Evolutionary conservation across 129 eudicot species (phyloP).

Genomic region (Gnaphalium uliginosum): DNA sequence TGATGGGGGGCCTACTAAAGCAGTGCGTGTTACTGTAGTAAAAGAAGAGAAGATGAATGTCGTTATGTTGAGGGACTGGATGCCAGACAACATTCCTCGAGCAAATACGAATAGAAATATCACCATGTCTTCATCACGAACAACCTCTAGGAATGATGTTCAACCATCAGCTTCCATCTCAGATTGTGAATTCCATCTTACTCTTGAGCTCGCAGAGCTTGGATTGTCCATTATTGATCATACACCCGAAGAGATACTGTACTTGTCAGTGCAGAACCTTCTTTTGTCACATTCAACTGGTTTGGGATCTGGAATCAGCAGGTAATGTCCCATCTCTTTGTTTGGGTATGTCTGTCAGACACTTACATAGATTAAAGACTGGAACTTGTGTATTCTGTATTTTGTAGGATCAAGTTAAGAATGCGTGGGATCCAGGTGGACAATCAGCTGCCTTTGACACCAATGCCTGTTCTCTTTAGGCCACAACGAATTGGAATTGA

Average conservation of each 20-base stretch:
- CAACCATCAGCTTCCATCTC: slow-evolving; percentile 41
- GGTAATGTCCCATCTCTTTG: slow-evolving; percentile 45
- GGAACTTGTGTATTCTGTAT: slow-evolving; percentile 19
- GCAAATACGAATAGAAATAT: slow-evolving; percentile 21
- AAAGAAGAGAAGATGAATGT: slow-evolving; percentile 90
- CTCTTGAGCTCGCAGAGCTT: slow-evolving; percentile 81
- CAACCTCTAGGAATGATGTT: slow-evolving; percentile 37
- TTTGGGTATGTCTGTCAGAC: background rate
- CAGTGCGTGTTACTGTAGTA: slow-evolving; percentile 60
- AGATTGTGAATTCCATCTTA: slow-evolving; percentile 78
- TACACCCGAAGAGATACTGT: slow-evolving; percentile 97
- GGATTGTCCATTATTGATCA: slow-evolving; percentile 93
- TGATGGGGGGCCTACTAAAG: slow-evolving; percentile 62
- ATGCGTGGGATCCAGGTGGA: slow-evolving; percentile 93
- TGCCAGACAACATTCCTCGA: slow-evolving; percentile 51
- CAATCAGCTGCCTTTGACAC: slow-evolving; percentile 93
- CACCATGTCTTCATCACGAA: slow-evolving; percentile 39
- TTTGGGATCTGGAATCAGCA: slow-evolving; percentile 85
- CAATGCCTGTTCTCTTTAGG: slow-evolving; percentile 94
- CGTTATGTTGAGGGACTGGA: slow-evolving; percentile 81
- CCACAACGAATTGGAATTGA: slow-evolving; percentile 84
- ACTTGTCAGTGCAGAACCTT: slow-evolving; percentile 80
- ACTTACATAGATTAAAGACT: background rate
- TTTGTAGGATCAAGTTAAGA: slow-evolving; percentile 75
- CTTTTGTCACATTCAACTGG: slow-evolving; percentile 85